Base-by-base conservation (phyloP, 495 filamentous ascomycete species). In the Lophium mytilinum region DNA sequence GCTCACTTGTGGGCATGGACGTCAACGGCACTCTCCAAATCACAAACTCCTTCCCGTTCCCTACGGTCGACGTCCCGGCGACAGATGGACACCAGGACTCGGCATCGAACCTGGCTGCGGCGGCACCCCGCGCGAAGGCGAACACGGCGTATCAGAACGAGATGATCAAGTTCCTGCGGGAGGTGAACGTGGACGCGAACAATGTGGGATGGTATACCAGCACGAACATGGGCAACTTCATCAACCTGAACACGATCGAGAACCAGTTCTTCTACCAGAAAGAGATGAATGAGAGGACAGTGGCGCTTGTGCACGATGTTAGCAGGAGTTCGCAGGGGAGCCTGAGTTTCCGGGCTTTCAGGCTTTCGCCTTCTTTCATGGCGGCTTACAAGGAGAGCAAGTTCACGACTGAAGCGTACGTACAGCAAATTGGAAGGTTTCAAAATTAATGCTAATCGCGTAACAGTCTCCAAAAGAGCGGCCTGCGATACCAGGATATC, bases 161-260 rank as follows among this genome's bases (percentile, higher is more conserved):
- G 74, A 97, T 97, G 93, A 90, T 98, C 70, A 86, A 88, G 62
- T 91, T 90, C 72, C 78, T 98, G 37, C 83, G 90, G 68, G 94
- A 96, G 72, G 94, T 98, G 64, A 98, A 98, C 69, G 88, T 97
- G 53, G 93, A 98, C 71, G 93, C 93, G 59, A 95, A 97, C 76
- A 95, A 89, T 64, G 90, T 94, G 53, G 93, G 93, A 56, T 98
- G 92, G 92, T 98, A 98, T 74, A 95, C 89, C 53, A 96, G 90
- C 73, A 90, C 92, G 56, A 96, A 90, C 74, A 93, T 98, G 83
- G 94, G 93, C 68, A 96, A 96, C 78, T 98, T 97, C 57, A 81
- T 97, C 75, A 95, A 88, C 76, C 72, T 85, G 64, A 89, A 87
- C 76, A 90, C 95, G 68, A 88, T 97, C 76, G 93, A 98, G 79